Evolutionary conservation across 768 basidiomycete species (phyloP).

Genomic region (Boletus barrowsii): DNA sequence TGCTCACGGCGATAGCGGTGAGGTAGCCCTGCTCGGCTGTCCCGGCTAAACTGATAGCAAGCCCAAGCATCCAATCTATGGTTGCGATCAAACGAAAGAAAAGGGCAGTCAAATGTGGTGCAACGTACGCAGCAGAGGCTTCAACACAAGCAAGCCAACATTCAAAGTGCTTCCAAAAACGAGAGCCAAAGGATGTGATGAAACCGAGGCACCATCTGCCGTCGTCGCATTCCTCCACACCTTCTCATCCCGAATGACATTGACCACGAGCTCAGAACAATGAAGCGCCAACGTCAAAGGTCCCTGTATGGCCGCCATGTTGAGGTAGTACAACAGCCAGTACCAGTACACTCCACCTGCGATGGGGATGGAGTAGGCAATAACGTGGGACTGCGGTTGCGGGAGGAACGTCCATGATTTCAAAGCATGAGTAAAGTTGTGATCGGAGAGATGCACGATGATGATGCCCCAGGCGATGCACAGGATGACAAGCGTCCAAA

Average conservation of each 20-base stretch:
- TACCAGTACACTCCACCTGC: constrained; percentile 14
- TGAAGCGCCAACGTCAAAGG: constrained; percentile 28
- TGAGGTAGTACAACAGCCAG: constrained; percentile 27
- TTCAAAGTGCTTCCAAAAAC: constrained; percentile 22
- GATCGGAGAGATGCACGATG: constrained; percentile 5
- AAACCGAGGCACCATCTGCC: constrained; percentile 11
- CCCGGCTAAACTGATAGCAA: constrained; percentile 20
- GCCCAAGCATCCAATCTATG: constrained; percentile 33
- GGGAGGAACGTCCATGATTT: constrained; percentile 29
- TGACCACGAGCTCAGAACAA: constrained; percentile 28
- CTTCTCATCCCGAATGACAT: constrained; percentile 28
- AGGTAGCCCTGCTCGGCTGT: constrained; percentile 10
- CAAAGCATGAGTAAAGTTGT: background rate
- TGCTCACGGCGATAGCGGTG: constrained; percentile 18
- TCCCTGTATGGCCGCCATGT: constrained; percentile 26
- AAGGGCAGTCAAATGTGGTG: background rate
- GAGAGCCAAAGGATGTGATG: constrained; percentile 19
- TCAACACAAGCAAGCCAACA: constrained; percentile 14
- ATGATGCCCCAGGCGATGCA: constrained; percentile 25
- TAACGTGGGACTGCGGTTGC: constrained; percentile 11
- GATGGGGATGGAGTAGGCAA: constrained; percentile 24
- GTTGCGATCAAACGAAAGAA: background rate
- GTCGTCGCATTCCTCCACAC: constrained; percentile 25
- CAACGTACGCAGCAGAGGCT: constrained; percentile 28
- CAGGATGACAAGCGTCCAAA: constrained; percentile 22